phyloP scores from a whole-genome alignment of 148 eudicot species.

The Fagopyrum esculentum region DNA sequence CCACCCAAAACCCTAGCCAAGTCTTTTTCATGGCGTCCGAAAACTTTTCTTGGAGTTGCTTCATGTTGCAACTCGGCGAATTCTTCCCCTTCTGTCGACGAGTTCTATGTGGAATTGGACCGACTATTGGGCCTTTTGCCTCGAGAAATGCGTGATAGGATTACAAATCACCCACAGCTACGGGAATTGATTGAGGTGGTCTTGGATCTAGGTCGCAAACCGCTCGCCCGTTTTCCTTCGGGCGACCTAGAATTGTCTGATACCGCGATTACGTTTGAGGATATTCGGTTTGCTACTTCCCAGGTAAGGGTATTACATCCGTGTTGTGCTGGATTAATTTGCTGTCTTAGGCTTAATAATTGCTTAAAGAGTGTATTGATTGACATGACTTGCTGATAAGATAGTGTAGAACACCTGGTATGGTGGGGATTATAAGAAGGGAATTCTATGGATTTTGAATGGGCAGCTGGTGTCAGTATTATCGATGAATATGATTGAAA shows the following conservation, averaged over 20 bases:
- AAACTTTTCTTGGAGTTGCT: slow-evolving; percentile 6
- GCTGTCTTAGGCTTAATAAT: not conserved
- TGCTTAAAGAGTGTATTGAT: not conserved
- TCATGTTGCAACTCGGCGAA: slow-evolving; percentile 19
- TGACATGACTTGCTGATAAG: not conserved
- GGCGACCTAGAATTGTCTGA: slow-evolving; percentile 81
- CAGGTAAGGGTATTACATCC: slow-evolving; percentile 37
- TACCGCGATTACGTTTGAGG: slow-evolving; percentile 48
- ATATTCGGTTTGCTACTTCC: slow-evolving; percentile 56
- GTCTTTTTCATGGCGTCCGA: slow-evolving; percentile 10
- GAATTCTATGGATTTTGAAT: too few relatives aligned
- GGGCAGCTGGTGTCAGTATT: too few relatives aligned
- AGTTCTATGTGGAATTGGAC: slow-evolving; percentile 47
- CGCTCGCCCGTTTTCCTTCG: slow-evolving; percentile 71
- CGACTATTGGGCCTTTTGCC: slow-evolving; percentile 64
- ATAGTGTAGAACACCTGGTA: not conserved
- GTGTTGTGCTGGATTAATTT: not conserved
- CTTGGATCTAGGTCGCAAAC: slow-evolving; percentile 83
- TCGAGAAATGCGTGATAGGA: slow-evolving; percentile 55
- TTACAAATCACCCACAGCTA: slow-evolving; percentile 50
- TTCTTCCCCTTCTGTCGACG: slow-evolving; percentile 23
- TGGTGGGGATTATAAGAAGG: too few relatives aligned
- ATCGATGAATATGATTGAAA: too few relatives aligned
- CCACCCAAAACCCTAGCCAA: not conserved
- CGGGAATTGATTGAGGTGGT: slow-evolving; percentile 73